Base-by-base conservation (phyloP, 2,329 filamentous ascomycete species). In the Trematosphaeria pertusa region DNA sequence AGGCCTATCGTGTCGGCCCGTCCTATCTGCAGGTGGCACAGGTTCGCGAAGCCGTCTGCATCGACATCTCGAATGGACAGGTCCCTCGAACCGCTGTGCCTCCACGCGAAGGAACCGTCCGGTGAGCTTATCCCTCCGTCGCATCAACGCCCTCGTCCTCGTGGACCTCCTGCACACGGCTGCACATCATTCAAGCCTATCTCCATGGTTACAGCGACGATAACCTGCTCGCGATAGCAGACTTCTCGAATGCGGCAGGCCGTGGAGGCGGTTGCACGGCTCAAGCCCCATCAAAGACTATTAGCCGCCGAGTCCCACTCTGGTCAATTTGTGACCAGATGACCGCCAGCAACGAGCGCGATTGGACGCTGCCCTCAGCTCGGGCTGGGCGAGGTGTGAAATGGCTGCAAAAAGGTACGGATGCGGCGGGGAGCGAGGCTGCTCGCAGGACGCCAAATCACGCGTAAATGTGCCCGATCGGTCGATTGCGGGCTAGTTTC, bases 251-350 rank as follows among this genome's bases (percentile, higher is more conserved):
- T 38, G 46, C 46, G 48, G 53, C 43, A 38, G 31, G 59, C 43
- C 20, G 40, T 46, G 21, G 17, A 60, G 59, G 64, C 62, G 62
- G 63, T 50, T 45, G 53, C 55, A 56, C 46, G 36, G 35, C 24
- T 42, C 39, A 63, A 59, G 64, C 62, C 65, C 64, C 56, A 35
- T 44, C 54, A 7, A 28, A 28, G 24, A 54, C 51, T 61, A 59
- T 54, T 70, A 70, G 57, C 57, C 67, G 67, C 67, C 63, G 50
- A 63, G 49, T 58, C 51, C 66, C 52, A 54, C 44, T 58, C 61
- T 31, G 52, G 64, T 61, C 43, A 37, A 62, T 60, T 64, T 63
- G 59, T 64, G 65, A 48, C 41, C 50, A 59, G 47, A 49, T 53
- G 51, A 58, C 46, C 24, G 41, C 21, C 20, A n/a, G 7, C 7